Evolutionary conservation across 352 stramenopile genomes (phyloP).

Genomic region (Globisporangium spinosum): DNA sequence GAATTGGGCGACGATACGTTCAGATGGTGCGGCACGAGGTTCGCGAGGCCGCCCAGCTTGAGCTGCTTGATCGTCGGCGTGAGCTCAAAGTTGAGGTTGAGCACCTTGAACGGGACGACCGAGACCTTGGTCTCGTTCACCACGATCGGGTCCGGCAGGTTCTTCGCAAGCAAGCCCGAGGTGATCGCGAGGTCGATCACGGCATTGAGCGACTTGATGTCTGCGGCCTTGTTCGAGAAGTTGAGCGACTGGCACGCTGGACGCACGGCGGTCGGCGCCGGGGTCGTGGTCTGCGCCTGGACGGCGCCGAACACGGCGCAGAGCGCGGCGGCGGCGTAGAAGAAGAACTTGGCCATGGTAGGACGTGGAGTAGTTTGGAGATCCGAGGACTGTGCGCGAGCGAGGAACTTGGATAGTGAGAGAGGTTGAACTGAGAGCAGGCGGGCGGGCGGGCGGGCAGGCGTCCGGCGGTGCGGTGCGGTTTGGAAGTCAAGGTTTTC

Average conservation of each 20-base stretch:
- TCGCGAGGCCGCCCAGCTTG: conserved; percentile 29
- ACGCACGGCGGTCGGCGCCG: not conserved
- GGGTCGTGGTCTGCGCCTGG: conserved; percentile 6
- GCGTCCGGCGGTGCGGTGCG: too few relatives aligned
- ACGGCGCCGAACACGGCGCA: not conserved
- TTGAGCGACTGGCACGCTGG: conserved; percentile 3
- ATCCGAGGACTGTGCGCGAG: not conserved
- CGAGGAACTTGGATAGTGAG: conserved; percentile 10
- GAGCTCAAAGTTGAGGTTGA: conserved; percentile 31
- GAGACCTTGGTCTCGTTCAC: conserved; percentile 25
- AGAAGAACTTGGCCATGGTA: conserved; percentile 11
- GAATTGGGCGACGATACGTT: conserved; percentile 28
- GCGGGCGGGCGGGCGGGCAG: too few relatives aligned
- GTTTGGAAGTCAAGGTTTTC: not conserved
- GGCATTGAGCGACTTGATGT: conserved; percentile 15
- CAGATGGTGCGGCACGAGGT: conserved; percentile 28
- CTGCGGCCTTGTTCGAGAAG: conserved; percentile 14
- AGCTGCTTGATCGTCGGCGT: conserved; percentile 27
- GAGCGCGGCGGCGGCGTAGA: not conserved
- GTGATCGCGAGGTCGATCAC: conserved; percentile 15
- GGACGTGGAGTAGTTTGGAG: not conserved
- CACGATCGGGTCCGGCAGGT: conserved; percentile 19
- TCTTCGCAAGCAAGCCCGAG: conserved; percentile 2
- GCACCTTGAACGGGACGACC: conserved; percentile 24
- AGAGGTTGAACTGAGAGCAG: not conserved